A percentile compares a stretch with the other conserved stretches of the same genome.
Evolutionary conservation across 441 rosid genomes (phyloP).

Genomic region (Eutrema salsugineum): DNA sequence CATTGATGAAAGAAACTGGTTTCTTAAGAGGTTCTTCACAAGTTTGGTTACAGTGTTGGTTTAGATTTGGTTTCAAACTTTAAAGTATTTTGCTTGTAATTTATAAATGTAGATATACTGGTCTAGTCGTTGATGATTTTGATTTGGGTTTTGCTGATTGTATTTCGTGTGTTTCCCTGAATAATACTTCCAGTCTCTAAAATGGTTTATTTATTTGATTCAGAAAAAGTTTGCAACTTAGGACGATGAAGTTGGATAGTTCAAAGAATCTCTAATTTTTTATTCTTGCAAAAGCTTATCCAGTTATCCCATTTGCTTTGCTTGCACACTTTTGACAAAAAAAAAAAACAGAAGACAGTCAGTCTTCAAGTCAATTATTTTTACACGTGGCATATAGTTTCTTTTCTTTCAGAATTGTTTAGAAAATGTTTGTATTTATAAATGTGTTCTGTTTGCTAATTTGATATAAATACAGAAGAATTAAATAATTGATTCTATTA

Average conservation of each 20-base stretch:
- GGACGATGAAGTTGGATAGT: not conserved
- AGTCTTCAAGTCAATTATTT: too few relatives aligned
- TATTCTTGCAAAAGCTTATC: not conserved
- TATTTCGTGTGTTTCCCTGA: not conserved
- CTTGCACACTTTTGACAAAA: too few relatives aligned
- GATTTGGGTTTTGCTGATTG: conserved; percentile 6
- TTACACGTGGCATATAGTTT: too few relatives aligned
- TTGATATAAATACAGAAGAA: too few relatives aligned
- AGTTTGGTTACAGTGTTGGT: not conserved
- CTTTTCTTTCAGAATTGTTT: too few relatives aligned
- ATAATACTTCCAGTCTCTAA: not conserved
- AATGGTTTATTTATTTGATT: not conserved
- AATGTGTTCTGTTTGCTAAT: too few relatives aligned
- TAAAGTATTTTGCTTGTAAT: conserved; percentile 1
- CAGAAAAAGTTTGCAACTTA: not conserved
- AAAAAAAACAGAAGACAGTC: too few relatives aligned
- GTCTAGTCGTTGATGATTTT: not conserved
- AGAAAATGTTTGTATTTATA: too few relatives aligned
- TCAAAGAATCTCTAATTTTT: too few relatives aligned
- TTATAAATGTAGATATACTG: conserved; percentile 6
- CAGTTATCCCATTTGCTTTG: too few relatives aligned
- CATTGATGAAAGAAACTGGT: conserved; percentile 14
- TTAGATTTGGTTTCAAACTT: conserved; percentile 1
- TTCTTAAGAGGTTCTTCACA: not conserved
- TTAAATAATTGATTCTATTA: too few relatives aligned